Conservation (phyloP, 108 stramenopile genomes). For the Cylindrotheca fusiformis region DNA sequence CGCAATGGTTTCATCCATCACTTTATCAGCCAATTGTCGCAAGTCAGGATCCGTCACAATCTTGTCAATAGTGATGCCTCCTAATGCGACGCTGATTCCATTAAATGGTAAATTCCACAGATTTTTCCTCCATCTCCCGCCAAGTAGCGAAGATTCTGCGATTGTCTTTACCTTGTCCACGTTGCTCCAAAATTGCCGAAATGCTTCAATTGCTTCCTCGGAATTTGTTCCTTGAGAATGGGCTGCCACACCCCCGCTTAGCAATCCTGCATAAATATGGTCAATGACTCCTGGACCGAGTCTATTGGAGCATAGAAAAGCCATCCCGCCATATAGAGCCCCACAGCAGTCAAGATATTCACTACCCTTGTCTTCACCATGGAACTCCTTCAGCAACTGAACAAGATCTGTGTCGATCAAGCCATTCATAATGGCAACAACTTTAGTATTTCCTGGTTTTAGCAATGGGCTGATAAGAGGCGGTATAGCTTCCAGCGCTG, state of each 20-base stretch:
- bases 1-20: conserved; percentile 82
- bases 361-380: conserved; percentile 26
- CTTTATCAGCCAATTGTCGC: conserved; percentile 52
- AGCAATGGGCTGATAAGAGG: conserved; percentile 55
- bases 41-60: conserved; percentile 75
- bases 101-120: conserved; percentile 89
- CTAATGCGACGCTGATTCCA: conserved; percentile 85
- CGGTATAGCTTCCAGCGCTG: conserved; percentile 58
- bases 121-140: conserved; percentile 79
- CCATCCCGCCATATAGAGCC: conserved; percentile 84
- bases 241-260: conserved; percentile 47
- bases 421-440: conserved; percentile 86
- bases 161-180: conserved; percentile 43
- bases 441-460: conserved; percentile 43
- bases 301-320: conserved; percentile 74
- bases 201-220: conserved; percentile 39
- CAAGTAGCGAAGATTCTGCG: conserved; percentile 54
- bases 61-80: conserved; percentile 82
- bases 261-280: conserved; percentile 67
- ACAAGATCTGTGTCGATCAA: conserved; percentile 80
- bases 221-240: neutral
- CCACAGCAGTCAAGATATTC: conserved; percentile 40
- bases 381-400: conserved; percentile 23
- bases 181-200: conserved; percentile 54
- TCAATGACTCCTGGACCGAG: conserved; percentile 57